Evolutionary conservation across 1,284 basidiomycete genomes (phyloP).

Genomic region (Pyrrhoderma noxium): DNA sequence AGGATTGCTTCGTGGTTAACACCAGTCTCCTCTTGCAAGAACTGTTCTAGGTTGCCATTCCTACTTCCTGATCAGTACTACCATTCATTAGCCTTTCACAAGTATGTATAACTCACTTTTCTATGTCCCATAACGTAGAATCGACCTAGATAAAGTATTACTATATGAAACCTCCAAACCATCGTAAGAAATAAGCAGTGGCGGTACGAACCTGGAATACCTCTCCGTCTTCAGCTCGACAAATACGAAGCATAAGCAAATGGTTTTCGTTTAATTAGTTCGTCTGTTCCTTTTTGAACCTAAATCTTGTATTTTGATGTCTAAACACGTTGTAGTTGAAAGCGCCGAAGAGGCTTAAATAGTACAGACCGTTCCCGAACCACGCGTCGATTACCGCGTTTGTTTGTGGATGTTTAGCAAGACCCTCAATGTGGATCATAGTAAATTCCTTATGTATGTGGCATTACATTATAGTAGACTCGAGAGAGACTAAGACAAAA

Average conservation of each 20-base stretch:
- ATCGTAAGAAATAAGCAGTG: background rate
- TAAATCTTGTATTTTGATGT: too few species aligned
- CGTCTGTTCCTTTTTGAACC: too few species aligned
- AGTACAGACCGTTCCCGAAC: too few species aligned
- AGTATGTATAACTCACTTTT: conserved; percentile 40
- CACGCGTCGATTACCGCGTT: too few species aligned
- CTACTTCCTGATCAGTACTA: conserved; percentile 29
- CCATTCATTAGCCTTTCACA: background rate
- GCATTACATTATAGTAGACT: too few species aligned
- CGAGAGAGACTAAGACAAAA: too few species aligned
- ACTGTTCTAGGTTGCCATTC: conserved; percentile 52
- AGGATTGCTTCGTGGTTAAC: conserved; percentile 59
- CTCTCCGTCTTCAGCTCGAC: conserved; percentile 67
- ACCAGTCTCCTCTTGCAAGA: conserved; percentile 60
- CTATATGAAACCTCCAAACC: background rate
- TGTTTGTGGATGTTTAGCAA: too few species aligned
- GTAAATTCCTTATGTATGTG: too few species aligned
- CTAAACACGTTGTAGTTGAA: too few species aligned
- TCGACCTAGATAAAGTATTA: conserved; percentile 39
- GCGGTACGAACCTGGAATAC: conserved; percentile 35
- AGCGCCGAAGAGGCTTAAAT: too few species aligned
- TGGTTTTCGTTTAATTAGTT: too few species aligned
- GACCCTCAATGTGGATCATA: too few species aligned
- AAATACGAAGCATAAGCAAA: conserved; percentile 57
- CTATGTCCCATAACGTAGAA: conserved; percentile 62